These are phyloP conservation scores for Paralagenidium karlingii DNA, from an alignment of 352 stramenopile species.

Conservation along the genomic window DNA sequence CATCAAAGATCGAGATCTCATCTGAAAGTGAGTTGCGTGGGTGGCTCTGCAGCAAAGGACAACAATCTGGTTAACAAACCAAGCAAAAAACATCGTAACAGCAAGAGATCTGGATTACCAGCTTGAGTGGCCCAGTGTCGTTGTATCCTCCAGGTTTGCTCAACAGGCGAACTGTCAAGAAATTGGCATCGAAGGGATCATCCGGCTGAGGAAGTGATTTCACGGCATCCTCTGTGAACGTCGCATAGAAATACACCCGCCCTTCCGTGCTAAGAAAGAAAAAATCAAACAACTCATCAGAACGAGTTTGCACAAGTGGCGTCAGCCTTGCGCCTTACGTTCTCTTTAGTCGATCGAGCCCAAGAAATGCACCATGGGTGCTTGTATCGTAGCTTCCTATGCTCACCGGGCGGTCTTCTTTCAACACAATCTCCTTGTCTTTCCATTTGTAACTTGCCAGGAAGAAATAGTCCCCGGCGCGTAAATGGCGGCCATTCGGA, in stretches of 20 bases:
- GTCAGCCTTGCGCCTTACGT: too few species aligned
- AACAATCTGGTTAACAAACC: too few species aligned
- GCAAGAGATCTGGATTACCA: too few species aligned
- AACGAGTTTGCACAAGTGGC: too few species aligned
- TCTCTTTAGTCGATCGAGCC: too few species aligned
- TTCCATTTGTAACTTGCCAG: slow-evolving; percentile 79
- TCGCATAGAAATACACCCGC: slow-evolving; percentile 70
- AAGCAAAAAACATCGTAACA: too few species aligned
- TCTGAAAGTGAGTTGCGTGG: too few species aligned
- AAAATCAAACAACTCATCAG: background rate
- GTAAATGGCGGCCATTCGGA: slow-evolving; percentile 52
- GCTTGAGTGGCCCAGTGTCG: too few species aligned
- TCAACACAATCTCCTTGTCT: slow-evolving; percentile 77
- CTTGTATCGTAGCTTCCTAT: slow-evolving; percentile 79
- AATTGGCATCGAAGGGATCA: slow-evolving; percentile 42
- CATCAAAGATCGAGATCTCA: slow-evolving; percentile 51
- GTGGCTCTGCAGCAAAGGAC: too few species aligned
- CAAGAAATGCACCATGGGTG: slow-evolving; percentile 72
- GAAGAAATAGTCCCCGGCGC: slow-evolving; percentile 78
- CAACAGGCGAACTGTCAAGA: slow-evolving; percentile 55
- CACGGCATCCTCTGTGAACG: slow-evolving; percentile 63
- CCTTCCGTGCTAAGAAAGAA: slow-evolving; percentile 25
- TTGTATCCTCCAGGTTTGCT: too few species aligned
- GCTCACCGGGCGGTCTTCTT: slow-evolving; percentile 57
- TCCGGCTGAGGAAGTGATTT: slow-evolving; percentile 40